A percentile compares a stretch with the other conserved stretches of the same genome.
Conservation (phyloP, 331 rosid genomes). For the Dryas integrifolia region DNA sequence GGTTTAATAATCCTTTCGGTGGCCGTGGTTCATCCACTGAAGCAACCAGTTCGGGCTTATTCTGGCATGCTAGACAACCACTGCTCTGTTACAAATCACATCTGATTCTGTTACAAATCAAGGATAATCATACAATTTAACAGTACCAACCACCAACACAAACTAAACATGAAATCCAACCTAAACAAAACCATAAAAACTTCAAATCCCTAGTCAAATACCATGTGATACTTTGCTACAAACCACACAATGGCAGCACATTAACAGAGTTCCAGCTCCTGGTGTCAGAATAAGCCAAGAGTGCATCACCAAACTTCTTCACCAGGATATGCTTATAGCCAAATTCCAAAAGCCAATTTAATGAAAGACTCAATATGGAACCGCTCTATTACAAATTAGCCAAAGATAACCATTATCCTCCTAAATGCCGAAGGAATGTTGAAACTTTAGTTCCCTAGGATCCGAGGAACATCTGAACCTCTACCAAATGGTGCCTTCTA, state of each 20-base stretch:
- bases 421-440: not conserved
- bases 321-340: not conserved
- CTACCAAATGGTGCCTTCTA: not conserved
- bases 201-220: not conserved
- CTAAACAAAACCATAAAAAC: slow-evolving; percentile 7
- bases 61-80: slow-evolving; percentile 87
- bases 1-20: slow-evolving; percentile 34
- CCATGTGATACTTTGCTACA: not conserved
- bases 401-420: not conserved
- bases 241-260: not conserved
- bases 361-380: not conserved
- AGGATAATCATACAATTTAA: slow-evolving; percentile 23
- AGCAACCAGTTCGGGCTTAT: slow-evolving; percentile 39
- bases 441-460: not conserved
- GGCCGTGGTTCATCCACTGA: slow-evolving; percentile 45
- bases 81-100: slow-evolving; percentile 96
- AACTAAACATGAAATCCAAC: not conserved
- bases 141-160: slow-evolving; percentile 16
- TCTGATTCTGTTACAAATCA: slow-evolving; percentile 64
- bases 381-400: not conserved
- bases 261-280: not conserved
- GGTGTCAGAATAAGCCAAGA: not conserved
- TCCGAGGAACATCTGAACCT: not conserved
- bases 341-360: slow-evolving; percentile 1
- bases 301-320: not conserved